phyloP scores from a whole-genome alignment of 2,329 filamentous ascomycete genomes.

The Colletotrichum tropicicola region DNA sequence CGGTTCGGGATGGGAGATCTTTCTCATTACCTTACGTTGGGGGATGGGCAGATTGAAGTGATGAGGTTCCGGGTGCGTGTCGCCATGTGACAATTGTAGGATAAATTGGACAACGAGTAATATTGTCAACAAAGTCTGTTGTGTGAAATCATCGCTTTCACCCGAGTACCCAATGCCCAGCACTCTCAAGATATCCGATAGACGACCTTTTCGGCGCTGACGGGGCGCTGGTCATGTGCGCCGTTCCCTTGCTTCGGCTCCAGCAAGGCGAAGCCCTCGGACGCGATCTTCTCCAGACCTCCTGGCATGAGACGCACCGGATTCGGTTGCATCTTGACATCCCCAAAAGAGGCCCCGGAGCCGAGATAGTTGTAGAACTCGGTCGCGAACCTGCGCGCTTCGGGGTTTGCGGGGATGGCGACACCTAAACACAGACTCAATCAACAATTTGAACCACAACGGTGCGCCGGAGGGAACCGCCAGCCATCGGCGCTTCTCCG shows the following conservation, averaged over 20 bases:
- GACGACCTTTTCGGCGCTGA: slow-evolving; percentile 51
- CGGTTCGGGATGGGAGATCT: background rate
- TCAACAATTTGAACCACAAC: too few species aligned
- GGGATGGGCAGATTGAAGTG: background rate
- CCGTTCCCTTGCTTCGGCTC: slow-evolving; percentile 33
- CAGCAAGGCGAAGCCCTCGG: slow-evolving; percentile 39
- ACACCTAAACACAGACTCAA: too few species aligned
- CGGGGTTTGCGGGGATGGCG: too few species aligned
- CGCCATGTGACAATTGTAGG: too few species aligned
- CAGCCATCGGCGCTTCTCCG: too few species aligned
- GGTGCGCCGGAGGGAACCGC: too few species aligned
- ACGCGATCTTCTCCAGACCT: slow-evolving; percentile 36
- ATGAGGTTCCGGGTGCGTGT: background rate
- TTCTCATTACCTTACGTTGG: background rate
- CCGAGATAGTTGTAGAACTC: too few species aligned
- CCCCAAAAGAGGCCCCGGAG: too few species aligned
- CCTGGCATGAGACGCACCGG: slow-evolving; percentile 43
- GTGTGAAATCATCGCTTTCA: background rate
- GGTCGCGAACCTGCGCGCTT: too few species aligned
- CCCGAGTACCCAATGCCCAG: background rate
- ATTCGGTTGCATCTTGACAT: too few species aligned
- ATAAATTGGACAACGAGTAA: background rate
- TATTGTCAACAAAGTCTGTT: background rate
- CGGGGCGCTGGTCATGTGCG: slow-evolving; percentile 42
- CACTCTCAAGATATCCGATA: slow-evolving; percentile 29